Evolutionary conservation across 768 basidiomycete species (phyloP).

Genomic region (Asterophora parasitica): DNA sequence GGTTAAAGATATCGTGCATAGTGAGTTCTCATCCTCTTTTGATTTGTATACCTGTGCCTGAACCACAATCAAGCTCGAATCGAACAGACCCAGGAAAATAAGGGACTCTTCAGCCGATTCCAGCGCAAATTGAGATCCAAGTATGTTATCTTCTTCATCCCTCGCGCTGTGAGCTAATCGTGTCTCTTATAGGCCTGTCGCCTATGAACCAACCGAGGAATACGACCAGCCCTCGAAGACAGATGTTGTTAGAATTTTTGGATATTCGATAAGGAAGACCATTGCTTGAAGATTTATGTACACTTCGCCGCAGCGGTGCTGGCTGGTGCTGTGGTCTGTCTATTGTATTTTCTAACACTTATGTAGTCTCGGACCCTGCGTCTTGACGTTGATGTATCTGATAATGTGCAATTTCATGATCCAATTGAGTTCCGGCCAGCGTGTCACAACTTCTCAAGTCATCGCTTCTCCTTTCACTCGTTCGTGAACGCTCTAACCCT

Average conservation of each 20-base stretch:
- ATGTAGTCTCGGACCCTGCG: too few relatives aligned
- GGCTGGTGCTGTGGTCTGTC: background rate
- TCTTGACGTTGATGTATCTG: too few relatives aligned
- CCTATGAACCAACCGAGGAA: slow-evolving; percentile 6
- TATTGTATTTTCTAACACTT: too few relatives aligned
- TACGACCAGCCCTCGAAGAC: background rate
- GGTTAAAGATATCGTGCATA: slow-evolving; percentile 26
- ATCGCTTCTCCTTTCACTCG: background rate
- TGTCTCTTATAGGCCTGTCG: background rate
- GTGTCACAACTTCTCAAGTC: slow-evolving; percentile 9
- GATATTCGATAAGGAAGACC: slow-evolving; percentile 13
- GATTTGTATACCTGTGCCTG: background rate
- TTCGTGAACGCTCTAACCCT: slow-evolving; percentile 6
- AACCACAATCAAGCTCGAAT: slow-evolving; percentile 8
- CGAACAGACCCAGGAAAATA: slow-evolving; percentile 6
- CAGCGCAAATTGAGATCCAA: background rate
- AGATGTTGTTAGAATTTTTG: slow-evolving; percentile 10
- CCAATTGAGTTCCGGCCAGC: slow-evolving; percentile 2
- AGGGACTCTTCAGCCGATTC: slow-evolving; percentile 3
- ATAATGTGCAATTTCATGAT: too few relatives aligned
- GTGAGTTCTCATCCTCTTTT: slow-evolving; percentile 16
- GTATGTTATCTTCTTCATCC: background rate
- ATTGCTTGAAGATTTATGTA: slow-evolving; percentile 4
- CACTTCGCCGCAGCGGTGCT: too few relatives aligned
- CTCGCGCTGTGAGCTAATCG: background rate